Conservation (phyloP, 305 asterid genomes). For the Fraxinus dipetala region DNA sequence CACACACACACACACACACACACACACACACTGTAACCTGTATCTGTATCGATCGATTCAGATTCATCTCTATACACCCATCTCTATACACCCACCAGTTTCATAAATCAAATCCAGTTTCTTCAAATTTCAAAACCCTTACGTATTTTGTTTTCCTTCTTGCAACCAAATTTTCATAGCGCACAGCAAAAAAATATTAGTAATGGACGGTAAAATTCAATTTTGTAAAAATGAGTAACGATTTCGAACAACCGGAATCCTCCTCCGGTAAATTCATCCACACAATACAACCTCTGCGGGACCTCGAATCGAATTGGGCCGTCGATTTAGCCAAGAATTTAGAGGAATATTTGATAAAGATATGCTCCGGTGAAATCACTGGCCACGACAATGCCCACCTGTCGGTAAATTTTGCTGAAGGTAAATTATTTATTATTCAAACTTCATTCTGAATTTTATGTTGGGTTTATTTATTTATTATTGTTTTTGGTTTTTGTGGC, state of each 20-base stretch:
- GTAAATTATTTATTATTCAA: conserved; percentile 24
- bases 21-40: background rate
- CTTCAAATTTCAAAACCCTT: background rate
- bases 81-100: background rate
- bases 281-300: conserved; percentile 68
- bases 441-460: background rate
- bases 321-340: conserved; percentile 84
- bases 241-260: conserved; percentile 35
- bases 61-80: background rate
- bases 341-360: conserved; percentile 72
- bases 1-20: background rate
- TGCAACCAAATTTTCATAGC: background rate
- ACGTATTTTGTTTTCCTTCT: background rate
- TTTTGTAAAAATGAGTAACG: conserved; percentile 33
- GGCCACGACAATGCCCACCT: conserved; percentile 48
- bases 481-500: conserved; percentile 15
- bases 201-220: conserved; percentile 21
- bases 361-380: conserved; percentile 79
- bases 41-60: background rate
- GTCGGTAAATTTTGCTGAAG: conserved; percentile 87
- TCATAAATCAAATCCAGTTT: background rate
- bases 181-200: background rate
- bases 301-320: conserved; percentile 84
- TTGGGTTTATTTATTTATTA: background rate
- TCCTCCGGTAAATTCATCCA: conserved; percentile 53